Conservation (phyloP, 2,329 filamentous ascomycete genomes). For the Epichloe baconii region DNA sequence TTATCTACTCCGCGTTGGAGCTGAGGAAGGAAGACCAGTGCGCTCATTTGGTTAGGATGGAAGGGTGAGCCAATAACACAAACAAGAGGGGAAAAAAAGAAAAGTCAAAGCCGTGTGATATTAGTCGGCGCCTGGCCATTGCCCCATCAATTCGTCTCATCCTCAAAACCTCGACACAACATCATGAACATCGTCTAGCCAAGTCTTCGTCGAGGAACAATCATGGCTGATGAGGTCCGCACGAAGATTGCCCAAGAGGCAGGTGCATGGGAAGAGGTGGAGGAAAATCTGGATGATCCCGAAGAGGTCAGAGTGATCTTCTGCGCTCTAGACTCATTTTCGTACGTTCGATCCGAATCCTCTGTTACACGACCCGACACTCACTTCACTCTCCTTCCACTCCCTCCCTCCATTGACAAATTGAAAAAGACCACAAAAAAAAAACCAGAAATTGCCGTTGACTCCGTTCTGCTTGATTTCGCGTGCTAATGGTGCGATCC, state of each 20-base stretch:
- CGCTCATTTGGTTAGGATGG: background rate
- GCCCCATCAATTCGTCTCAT: background rate
- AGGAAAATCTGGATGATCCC: slow-evolving; percentile 55
- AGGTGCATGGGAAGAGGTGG: slow-evolving; percentile 45
- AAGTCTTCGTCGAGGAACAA: background rate
- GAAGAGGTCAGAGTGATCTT: slow-evolving; percentile 74
- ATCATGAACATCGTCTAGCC: slow-evolving; percentile 1
- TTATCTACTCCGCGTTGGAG: background rate
- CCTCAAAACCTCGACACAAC: background rate
- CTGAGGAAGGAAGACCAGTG: background rate
- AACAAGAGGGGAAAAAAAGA: background rate
- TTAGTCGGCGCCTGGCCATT: background rate
- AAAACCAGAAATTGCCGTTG: too few relatives aligned
- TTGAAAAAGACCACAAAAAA: too few relatives aligned
- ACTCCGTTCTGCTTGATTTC: background rate
- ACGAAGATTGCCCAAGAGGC: slow-evolving; percentile 12
- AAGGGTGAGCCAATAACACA: background rate
- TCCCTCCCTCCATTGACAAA: too few relatives aligned
- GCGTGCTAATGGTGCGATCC: background rate
- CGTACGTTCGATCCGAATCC: slow-evolving; percentile 40
- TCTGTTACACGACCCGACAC: too few relatives aligned
- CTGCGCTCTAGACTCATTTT: slow-evolving; percentile 76
- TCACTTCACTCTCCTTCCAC: too few relatives aligned
- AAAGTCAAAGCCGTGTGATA: background rate
- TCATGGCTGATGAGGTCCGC: slow-evolving; percentile 2